phyloP scores from a whole-genome alignment of 441 rosid species.

The Populus hybrid region DNA sequence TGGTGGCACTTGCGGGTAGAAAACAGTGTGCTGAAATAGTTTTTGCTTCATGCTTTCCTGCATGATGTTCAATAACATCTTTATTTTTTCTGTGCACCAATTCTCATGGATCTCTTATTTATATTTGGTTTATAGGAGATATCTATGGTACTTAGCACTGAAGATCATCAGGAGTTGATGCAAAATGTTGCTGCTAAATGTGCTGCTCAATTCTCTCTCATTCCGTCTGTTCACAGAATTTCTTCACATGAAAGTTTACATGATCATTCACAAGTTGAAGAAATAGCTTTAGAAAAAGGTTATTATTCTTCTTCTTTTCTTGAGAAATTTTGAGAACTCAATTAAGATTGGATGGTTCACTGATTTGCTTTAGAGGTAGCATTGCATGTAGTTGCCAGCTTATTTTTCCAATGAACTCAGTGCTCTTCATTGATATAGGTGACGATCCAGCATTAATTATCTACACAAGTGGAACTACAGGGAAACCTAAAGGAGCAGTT shows the following conservation, averaged over 20 bases:
- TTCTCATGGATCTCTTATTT: conserved; percentile 12
- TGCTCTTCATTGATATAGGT: conserved; percentile 38
- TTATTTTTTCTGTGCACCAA: not conserved
- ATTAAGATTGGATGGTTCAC: conserved; percentile 11
- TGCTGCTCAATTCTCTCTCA: conserved; percentile 61
- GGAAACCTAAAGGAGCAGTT: conserved; percentile 96
- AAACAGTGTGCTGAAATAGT: not conserved
- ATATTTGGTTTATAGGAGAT: conserved; percentile 52
- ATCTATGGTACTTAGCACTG: conserved; percentile 72
- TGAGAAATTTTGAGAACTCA: conserved; percentile 29
- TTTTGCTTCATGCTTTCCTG: conserved; percentile 5
- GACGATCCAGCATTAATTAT: conserved; percentile 84
- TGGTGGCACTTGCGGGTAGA: not conserved
- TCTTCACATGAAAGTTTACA: conserved; percentile 29
- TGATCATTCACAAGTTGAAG: conserved; percentile 37
- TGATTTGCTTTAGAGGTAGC: not conserved
- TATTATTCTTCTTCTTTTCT: conserved; percentile 5
- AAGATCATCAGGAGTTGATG: conserved; percentile 64
- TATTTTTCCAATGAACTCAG: conserved; percentile 4
- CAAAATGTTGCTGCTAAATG: conserved; percentile 65
- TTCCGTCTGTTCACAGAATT: conserved; percentile 53
- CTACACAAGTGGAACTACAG: conserved; percentile 98
- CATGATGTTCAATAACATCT: not conserved
- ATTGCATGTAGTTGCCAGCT: conserved; percentile 4
- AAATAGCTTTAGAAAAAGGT: conserved; percentile 34